Conservation (phyloP, 2,329 filamentous ascomycete genomes). For the Cylindrodendrum hubeiense region DNA sequence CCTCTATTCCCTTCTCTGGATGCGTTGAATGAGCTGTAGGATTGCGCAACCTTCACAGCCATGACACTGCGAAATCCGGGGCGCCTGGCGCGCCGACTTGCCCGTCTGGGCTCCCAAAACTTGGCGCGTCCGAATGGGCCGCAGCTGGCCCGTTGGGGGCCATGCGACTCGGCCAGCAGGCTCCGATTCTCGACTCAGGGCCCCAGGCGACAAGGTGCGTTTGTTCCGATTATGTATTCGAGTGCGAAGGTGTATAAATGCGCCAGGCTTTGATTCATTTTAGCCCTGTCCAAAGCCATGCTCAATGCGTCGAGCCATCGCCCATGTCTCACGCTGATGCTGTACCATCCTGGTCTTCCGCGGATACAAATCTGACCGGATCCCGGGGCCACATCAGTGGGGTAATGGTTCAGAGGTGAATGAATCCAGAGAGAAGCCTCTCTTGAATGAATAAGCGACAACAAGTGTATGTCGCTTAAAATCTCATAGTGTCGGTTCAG, state of each 20-base stretch:
- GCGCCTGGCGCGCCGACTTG: slow-evolving; percentile 44
- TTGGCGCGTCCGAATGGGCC: slow-evolving; percentile 32
- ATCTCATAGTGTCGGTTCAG: neutral
- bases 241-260: neutral
- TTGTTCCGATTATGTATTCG: neutral
- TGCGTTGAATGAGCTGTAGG: slow-evolving; percentile 5
- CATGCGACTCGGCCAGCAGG: slow-evolving; percentile 25
- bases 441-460: neutral
- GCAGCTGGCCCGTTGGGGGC: slow-evolving; percentile 34
- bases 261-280: neutral
- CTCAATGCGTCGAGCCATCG: neutral
- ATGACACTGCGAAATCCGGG: slow-evolving; percentile 44
- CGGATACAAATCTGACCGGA: neutral
- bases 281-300: neutral
- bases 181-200: slow-evolving; percentile 48
- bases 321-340: neutral
- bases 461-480: neutral
- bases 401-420: neutral
- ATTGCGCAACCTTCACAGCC: slow-evolving; percentile 18
- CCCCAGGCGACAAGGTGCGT: slow-evolving; percentile 44
- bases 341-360: slow-evolving; percentile 1
- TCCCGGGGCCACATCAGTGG: neutral
- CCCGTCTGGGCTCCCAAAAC: slow-evolving; percentile 32
- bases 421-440: neutral
- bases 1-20: neutral